These are phyloP conservation scores for Candida maris DNA, from an alignment of 805 yeast species.

Conservation along the genomic window DNA sequence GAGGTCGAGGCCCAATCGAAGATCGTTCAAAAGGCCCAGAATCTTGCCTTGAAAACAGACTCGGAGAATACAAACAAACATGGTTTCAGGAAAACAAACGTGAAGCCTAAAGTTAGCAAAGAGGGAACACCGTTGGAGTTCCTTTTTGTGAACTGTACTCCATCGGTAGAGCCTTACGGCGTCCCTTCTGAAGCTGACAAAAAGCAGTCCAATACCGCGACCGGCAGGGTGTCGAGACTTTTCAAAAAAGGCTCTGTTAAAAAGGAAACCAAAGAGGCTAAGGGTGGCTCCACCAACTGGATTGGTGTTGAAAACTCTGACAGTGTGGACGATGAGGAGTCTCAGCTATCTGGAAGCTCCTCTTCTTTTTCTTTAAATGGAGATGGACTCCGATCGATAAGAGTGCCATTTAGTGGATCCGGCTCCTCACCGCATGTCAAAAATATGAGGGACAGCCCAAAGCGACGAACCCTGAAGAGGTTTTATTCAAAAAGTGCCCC, in stretches of 20 bases:
- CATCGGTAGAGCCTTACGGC: conserved; percentile 10
- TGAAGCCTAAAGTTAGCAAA: conserved; percentile 31
- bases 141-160: conserved; percentile 32
- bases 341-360: neutral
- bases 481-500: conserved; percentile 16
- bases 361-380: neutral
- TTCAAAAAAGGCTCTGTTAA: conserved; percentile 18
- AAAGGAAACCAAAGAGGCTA: conserved; percentile 8
- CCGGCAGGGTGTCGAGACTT: conserved; percentile 19
- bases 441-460: conserved; percentile 6
- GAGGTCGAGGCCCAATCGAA: conserved; percentile 33
- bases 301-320: conserved; percentile 1
- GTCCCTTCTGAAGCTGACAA: conserved; percentile 13
- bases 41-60: conserved; percentile 15
- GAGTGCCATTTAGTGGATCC: conserved; percentile 6
- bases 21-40: conserved; percentile 25
- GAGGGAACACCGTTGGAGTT: conserved; percentile 32
- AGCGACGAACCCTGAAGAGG: conserved; percentile 12
- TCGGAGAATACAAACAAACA: conserved; percentile 22
- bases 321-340: neutral
- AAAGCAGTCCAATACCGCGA: conserved; percentile 6
- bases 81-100: conserved; percentile 25
- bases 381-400: conserved; percentile 3
- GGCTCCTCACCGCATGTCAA: conserved; percentile 3
- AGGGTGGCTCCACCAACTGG: neutral